A percentile compares a stretch with the other conserved stretches of the same genome.
Conservation (phyloP, 1,284 basidiomycete genomes). For the Trichosporon coremiiforme region DNA sequence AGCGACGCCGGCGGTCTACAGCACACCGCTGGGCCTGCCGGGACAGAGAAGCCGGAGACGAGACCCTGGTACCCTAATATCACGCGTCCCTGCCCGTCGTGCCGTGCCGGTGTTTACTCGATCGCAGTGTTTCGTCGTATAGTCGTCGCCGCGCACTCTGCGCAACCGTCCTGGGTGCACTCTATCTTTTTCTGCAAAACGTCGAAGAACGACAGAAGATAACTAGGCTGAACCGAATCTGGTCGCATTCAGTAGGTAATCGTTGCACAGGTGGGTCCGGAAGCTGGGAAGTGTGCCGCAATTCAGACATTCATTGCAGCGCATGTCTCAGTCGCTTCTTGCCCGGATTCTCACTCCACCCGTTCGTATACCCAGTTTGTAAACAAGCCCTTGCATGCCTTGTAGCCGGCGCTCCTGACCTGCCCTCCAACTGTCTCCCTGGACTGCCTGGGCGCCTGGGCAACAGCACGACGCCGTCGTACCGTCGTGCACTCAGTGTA, state of each 20-base stretch:
- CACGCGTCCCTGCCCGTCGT: constrained; percentile 7
- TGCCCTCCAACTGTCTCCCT: no score
- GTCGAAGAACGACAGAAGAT: no score
- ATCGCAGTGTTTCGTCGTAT: background rate
- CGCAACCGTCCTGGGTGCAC: no score
- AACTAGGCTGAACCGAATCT: background rate
- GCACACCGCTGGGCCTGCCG: background rate
- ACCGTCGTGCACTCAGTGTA: background rate
- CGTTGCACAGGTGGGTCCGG: background rate
- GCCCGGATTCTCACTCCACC: constrained; percentile 6
- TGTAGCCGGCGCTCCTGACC: no score
- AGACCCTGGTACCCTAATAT: constrained; percentile 11
- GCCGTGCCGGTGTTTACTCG: constrained; percentile 11
- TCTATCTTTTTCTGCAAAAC: no score
- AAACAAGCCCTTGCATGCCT: background rate
- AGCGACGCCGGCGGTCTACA: background rate
- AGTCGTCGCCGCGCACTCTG: background rate
- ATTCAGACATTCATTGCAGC: background rate
- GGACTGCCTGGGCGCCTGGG: no score
- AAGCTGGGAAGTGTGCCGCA: constrained; percentile 11
- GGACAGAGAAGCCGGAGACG: background rate
- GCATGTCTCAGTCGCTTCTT: background rate
- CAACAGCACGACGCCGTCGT: background rate
- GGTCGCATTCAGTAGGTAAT: background rate
- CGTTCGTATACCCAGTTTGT: background rate